Base-by-base conservation (phyloP, 2,329 filamentous ascomycete species). In the Diaporthe eres region DNA sequence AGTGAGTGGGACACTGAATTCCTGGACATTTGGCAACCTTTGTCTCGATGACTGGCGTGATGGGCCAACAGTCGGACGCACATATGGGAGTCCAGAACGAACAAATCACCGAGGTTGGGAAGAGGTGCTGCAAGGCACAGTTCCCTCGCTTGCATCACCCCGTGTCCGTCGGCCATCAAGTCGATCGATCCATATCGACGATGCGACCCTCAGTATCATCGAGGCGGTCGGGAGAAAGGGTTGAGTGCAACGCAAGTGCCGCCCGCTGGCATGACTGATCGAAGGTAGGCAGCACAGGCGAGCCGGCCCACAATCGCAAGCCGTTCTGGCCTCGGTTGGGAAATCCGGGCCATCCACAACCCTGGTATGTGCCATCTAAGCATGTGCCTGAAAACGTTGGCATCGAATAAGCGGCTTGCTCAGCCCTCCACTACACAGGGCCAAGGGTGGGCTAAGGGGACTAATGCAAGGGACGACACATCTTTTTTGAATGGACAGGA, bases 401-500 rank as follows among this genome's bases (percentile, higher is more conserved):
- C 34, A 61, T 44, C 71, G 28, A 73, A 73, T 73, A 0, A 37
- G 17, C 58, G 47, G 47, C 19, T 5, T 44, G 15, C 17, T 13
- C 34, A 31, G 44, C 71, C 71, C 71, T 73, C 71, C 71, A 65
- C 19, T 17, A 73, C 37, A n/a, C 34, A 17, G 22, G 58, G 58
- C 37, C 37, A 55, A 57, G 34, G 44, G 25, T 25, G n/a, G 28
- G 8, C 47, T 44, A 57, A 37, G 34, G 34, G 47, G 31, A 44
- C 71, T 65, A 73, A 73, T 73, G 71, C 71, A 73, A 73, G 71
- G 71, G 49, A 25, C 71, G 71, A 65, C 71, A 65, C 37, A 42
- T n/a, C 42, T 34, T 57, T 7, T 37, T 25, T 28, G 47, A 42
- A 15, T 42, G 28, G 57, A 37, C 57, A 22, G 37, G 57, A 15